Evolutionary conservation across 2,329 filamentous ascomycete genomes (phyloP).

Genomic region (Fusarium siculi): DNA sequence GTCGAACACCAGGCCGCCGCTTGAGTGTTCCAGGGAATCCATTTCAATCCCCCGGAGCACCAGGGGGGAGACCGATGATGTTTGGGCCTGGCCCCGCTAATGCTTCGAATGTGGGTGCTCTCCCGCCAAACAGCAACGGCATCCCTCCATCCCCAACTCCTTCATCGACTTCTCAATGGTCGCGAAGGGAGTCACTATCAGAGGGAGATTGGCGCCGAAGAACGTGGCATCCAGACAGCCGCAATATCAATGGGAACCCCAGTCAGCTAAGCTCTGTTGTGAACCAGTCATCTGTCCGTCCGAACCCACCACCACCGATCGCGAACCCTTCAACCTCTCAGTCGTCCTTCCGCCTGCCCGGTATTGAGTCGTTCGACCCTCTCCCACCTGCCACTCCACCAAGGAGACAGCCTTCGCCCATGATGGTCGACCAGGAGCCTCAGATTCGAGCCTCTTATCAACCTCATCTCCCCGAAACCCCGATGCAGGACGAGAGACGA

Average conservation of each 20-base stretch:
- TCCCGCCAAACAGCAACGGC: slow-evolving; percentile 67
- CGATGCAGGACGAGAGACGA: slow-evolving; percentile 58
- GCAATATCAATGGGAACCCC: slow-evolving; percentile 69
- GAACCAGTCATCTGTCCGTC: slow-evolving; percentile 71
- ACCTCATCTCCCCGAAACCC: slow-evolving; percentile 44
- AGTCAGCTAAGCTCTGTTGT: slow-evolving; percentile 82
- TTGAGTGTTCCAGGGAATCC: slow-evolving; percentile 84
- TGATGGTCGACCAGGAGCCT: slow-evolving; percentile 74
- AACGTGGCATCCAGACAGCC: slow-evolving; percentile 90
- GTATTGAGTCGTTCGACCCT: slow-evolving; percentile 92
- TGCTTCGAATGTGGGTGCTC: slow-evolving; percentile 64
- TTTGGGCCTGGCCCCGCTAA: slow-evolving; percentile 65
- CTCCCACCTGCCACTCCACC: slow-evolving; percentile 72
- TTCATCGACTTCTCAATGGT: slow-evolving; percentile 70
- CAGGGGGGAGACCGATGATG: slow-evolving; percentile 67
- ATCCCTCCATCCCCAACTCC: slow-evolving; percentile 73
- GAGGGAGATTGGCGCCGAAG: slow-evolving; percentile 85
- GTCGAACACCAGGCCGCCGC: slow-evolving; percentile 75
- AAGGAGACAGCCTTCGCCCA: slow-evolving; percentile 75
- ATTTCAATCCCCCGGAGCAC: slow-evolving; percentile 71
- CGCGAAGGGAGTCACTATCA: slow-evolving; percentile 72
- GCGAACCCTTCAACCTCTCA: slow-evolving; percentile 62
- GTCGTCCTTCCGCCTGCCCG: slow-evolving; percentile 76
- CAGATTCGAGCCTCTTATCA: slow-evolving; percentile 48
- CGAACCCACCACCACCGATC: slow-evolving; percentile 62